Conservation (phyloP, 192 early-diverging fungal species). For the Entomortierella beljakovae region DNA sequence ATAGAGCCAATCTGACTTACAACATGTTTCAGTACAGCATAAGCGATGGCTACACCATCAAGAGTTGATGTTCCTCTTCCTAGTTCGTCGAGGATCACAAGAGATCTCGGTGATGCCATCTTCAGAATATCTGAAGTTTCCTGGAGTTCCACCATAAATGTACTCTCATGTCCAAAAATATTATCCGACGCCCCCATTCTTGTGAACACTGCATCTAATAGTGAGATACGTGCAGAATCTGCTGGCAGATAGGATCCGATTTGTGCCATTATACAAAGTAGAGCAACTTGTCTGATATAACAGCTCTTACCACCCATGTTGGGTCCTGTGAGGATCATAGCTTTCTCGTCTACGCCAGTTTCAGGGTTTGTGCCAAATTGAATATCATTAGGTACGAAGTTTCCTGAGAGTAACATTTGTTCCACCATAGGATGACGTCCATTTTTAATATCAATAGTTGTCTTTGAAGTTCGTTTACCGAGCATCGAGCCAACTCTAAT, state of each 20-base stretch:
- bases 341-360: constrained; percentile 19
- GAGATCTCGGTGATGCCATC: constrained; percentile 66
- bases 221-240: constrained; percentile 66
- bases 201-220: constrained; percentile 79
- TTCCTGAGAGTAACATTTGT: constrained; percentile 44
- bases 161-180: constrained; percentile 72
- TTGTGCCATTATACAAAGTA: constrained; percentile 75
- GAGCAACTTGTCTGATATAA: constrained; percentile 73
- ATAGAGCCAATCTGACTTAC: constrained; percentile 60
- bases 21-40: constrained; percentile 70
- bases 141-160: constrained; percentile 84
- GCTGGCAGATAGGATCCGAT: constrained; percentile 83
- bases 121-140: constrained; percentile 80
- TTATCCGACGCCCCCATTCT: constrained; percentile 82
- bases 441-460: constrained; percentile 64
- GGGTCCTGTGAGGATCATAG: constrained; percentile 71
- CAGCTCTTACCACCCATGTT: constrained; percentile 87
- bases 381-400: constrained; percentile 76
- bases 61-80: constrained; percentile 83
- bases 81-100: constrained; percentile 86
- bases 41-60: constrained; percentile 80
- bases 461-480: background rate
- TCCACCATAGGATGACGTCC: constrained; percentile 84
- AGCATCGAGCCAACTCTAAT: background rate
- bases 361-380: constrained; percentile 34